These are phyloP conservation scores for Cyberlindnera euphorbiae DNA, from an alignment of 805 yeast genomes.

Conservation along the genomic window DNA sequence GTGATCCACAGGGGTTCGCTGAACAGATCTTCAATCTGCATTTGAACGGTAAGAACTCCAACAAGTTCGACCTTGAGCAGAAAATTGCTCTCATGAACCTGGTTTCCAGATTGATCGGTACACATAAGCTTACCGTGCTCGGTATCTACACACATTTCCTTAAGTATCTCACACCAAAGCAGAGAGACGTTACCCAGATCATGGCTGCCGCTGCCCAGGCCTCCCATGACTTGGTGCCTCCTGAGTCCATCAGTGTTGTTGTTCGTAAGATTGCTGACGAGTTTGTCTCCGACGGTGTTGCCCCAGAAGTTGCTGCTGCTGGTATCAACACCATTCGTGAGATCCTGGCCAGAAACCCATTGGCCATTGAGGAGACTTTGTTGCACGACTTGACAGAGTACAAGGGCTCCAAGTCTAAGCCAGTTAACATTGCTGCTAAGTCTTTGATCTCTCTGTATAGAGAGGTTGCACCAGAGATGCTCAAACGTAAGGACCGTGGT, in stretches of 20 bases:
- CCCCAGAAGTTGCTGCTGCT: slow-evolving; percentile 96
- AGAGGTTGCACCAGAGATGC: slow-evolving; percentile 96
- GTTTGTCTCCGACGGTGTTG: slow-evolving; percentile 97
- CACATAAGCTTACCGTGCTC: slow-evolving; percentile 86
- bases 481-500: slow-evolving; percentile 86
- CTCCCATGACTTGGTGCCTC: slow-evolving; percentile 94
- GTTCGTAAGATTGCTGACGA: slow-evolving; percentile 94
- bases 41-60: slow-evolving; percentile 61
- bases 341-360: slow-evolving; percentile 86
- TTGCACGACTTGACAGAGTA: slow-evolving; percentile 88
- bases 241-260: slow-evolving; percentile 76
- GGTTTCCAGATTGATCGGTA: slow-evolving; percentile 84
- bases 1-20: slow-evolving; percentile 98
- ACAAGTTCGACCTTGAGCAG: slow-evolving; percentile 79
- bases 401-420: slow-evolving; percentile 88
- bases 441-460: slow-evolving; percentile 81
- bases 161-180: slow-evolving; percentile 91
- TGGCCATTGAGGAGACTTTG: slow-evolving; percentile 84
- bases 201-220: slow-evolving; percentile 98
- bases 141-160: slow-evolving; percentile 87
- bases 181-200: slow-evolving; percentile 87
- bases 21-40: slow-evolving; percentile 74
- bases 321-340: slow-evolving; percentile 95
- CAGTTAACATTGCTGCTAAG: slow-evolving; percentile 93
- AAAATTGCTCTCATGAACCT: slow-evolving; percentile 84